Base-by-base conservation (phyloP, 2,329 filamentous ascomycete genomes). In the Aureobasidium musti region DNA sequence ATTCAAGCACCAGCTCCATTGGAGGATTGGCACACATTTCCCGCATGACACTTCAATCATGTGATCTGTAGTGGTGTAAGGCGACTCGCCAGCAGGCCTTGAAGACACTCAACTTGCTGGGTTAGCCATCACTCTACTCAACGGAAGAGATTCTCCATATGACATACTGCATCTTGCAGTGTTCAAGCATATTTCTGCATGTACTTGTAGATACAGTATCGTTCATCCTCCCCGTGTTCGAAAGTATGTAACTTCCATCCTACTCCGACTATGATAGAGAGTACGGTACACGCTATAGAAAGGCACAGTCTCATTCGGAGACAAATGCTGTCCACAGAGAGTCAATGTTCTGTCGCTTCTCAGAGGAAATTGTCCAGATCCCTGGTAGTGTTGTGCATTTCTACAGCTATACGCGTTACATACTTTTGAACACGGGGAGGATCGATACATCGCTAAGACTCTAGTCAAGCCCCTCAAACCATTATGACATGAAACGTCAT, bases 51-150 rank as follows among this genome's bases (percentile, higher is more conserved):
- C 3, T 43, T 26, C 49, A 54, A 49, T 64, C 61, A 64, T 64
- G 61, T 64, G 61, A 64, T 45, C 28, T 37, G 35, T 54, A 35
- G 39, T 64, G 61, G 61, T 64, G 61, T 64, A 45, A 21, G 49
- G 37, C 49, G 49, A 64, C 49, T 64, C 49, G 61, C 33, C 39
- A 28, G 21, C 37, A 64, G 49, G 11, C 61, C 19, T 23, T 23
- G 49, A 13, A 54, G 21, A 35, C 14, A 39, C 30, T 21, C 33
- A 39, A 39, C 14, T 52, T 63, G 45, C 28, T 49, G 13, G 41
- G 33, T 43, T 49, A 61, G 30, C n/a, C 19, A 21, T 45, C 26
- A 2, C 23, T 59, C 56, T 47, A 59, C 17, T 41, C n/a, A 49
- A 41, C 43, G 59, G 59, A 17, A 37, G 7, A 30, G 19, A 11